Percentiles rank a stretch among this genome's conserved stretches.
phyloP scores from a whole-genome alignment of 1,284 basidiomycete genomes.

The Leccinum huronense region DNA sequence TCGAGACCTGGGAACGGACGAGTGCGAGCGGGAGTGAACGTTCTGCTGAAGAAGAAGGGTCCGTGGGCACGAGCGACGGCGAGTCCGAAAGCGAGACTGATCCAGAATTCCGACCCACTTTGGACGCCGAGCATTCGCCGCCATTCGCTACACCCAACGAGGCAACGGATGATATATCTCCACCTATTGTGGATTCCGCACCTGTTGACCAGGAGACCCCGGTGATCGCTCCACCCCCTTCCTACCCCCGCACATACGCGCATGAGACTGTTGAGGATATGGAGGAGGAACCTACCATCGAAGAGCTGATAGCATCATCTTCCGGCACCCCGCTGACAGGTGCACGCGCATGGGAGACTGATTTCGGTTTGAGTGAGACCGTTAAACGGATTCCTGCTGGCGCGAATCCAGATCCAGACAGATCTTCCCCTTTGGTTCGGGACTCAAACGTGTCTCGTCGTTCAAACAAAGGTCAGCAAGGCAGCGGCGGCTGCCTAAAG shows the following conservation, averaged over 20 bases:
- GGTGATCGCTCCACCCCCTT: slow-evolving; percentile 20
- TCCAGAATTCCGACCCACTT: background rate
- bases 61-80: slow-evolving; percentile 22
- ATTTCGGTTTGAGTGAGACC: slow-evolving; percentile 30
- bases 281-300: slow-evolving; percentile 33
- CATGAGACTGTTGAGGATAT: background rate
- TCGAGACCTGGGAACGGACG: slow-evolving; percentile 31
- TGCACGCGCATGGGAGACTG: slow-evolving; percentile 34
- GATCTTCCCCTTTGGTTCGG: too few species aligned
- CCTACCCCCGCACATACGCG: slow-evolving; percentile 13
- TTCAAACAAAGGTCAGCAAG: background rate
- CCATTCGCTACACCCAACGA: slow-evolving; percentile 2
- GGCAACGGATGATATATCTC: background rate
- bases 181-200: slow-evolving; percentile 4
- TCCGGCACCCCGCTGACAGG: slow-evolving; percentile 22
- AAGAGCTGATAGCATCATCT: slow-evolving; percentile 30
- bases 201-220: slow-evolving; percentile 5
- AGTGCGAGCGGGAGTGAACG: slow-evolving; percentile 30
- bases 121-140: background rate
- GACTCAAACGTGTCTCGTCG: background rate
- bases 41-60: slow-evolving; percentile 23
- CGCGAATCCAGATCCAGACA: background rate
- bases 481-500: background rate
- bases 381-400: slow-evolving; percentile 29
- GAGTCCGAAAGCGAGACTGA: slow-evolving; percentile 27